Conservation (phyloP, 106 monocot species). For the Allium cepa region DNA sequence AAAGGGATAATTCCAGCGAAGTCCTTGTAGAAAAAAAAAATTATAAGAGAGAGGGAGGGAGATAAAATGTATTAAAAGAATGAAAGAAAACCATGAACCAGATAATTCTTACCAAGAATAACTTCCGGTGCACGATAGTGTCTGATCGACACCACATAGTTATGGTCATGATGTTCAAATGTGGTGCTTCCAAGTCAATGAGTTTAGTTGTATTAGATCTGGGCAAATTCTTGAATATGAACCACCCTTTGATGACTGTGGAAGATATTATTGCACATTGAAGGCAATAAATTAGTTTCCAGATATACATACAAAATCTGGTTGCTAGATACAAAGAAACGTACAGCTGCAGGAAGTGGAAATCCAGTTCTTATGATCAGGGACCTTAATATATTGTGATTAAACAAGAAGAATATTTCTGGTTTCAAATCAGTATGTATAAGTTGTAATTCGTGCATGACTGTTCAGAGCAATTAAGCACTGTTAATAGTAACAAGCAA, state of each 20-base stretch:
- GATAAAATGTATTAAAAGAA: slow-evolving; percentile 2
- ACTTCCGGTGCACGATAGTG: slow-evolving; percentile 98
- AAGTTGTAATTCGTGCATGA: slow-evolving; percentile 93
- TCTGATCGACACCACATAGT: slow-evolving; percentile 88
- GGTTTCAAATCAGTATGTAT: slow-evolving; percentile 98
- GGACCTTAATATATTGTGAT: slow-evolving; percentile 62
- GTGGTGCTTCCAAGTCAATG: slow-evolving; percentile 97
- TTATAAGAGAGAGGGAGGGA: background rate
- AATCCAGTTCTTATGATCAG: slow-evolving; percentile 54
- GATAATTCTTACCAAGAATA: slow-evolving; percentile 69
- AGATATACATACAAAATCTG: background rate
- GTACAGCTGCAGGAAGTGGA: background rate
- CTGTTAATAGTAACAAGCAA: too few relatives aligned
- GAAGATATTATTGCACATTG: slow-evolving; percentile 25
- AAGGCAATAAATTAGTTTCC: slow-evolving; percentile 3
- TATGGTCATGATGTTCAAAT: slow-evolving; percentile 97
- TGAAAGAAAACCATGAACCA: background rate
- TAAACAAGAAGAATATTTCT: slow-evolving; percentile 94
- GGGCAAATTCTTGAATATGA: slow-evolving; percentile 59
- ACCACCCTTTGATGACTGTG: slow-evolving; percentile 42
- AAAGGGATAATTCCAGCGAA: slow-evolving; percentile 96
- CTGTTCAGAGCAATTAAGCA: slow-evolving; percentile 25
- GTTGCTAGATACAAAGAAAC: background rate
- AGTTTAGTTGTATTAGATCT: slow-evolving; percentile 92
- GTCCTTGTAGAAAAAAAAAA: slow-evolving; percentile 42